Evolutionary conservation across 2,329 filamentous ascomycete genomes (phyloP).

Genomic region (Lasiodiplodia citricola): DNA sequence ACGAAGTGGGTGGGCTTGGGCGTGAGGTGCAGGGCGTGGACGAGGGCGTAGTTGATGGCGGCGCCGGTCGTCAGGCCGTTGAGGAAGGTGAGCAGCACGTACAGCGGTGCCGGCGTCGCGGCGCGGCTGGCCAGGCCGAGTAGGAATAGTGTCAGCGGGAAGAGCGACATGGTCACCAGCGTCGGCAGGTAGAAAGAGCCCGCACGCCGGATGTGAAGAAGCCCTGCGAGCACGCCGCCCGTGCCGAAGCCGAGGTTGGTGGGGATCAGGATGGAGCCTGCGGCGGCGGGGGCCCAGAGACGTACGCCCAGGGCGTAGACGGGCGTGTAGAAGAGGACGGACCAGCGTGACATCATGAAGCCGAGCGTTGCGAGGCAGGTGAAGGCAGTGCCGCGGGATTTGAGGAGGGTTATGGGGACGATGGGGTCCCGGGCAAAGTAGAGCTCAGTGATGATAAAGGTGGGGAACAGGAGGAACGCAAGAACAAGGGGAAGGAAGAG

Average conservation of each 20-base stretch:
- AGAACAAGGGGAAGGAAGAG: slow-evolving; percentile 64
- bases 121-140: slow-evolving; percentile 64
- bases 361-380: slow-evolving; percentile 76
- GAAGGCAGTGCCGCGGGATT: slow-evolving; percentile 71
- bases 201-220: slow-evolving; percentile 73
- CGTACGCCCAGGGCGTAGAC: slow-evolving; percentile 80
- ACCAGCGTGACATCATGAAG: slow-evolving; percentile 82
- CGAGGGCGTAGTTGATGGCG: slow-evolving; percentile 78
- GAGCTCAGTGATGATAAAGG: slow-evolving; percentile 67
- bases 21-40: slow-evolving; percentile 77
- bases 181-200: slow-evolving; percentile 75
- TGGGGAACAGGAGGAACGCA: slow-evolving; percentile 62
- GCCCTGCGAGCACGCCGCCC: slow-evolving; percentile 75
- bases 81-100: slow-evolving; percentile 66
- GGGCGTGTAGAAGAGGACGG: slow-evolving; percentile 79
- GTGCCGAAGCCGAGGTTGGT: slow-evolving; percentile 80
- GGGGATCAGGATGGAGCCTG: slow-evolving; percentile 78
- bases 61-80: slow-evolving; percentile 78
- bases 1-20: slow-evolving; percentile 72
- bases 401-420: slow-evolving; percentile 73
- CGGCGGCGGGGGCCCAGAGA: slow-evolving; percentile 69
- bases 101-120: slow-evolving; percentile 56
- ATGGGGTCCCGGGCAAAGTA: slow-evolving; percentile 71
- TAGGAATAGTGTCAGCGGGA: slow-evolving; percentile 63
- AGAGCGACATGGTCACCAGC: slow-evolving; percentile 65